These are phyloP conservation scores for Wickerhamiella bombiphila DNA, from an alignment of 805 yeast species.

Conservation along the genomic window DNA sequence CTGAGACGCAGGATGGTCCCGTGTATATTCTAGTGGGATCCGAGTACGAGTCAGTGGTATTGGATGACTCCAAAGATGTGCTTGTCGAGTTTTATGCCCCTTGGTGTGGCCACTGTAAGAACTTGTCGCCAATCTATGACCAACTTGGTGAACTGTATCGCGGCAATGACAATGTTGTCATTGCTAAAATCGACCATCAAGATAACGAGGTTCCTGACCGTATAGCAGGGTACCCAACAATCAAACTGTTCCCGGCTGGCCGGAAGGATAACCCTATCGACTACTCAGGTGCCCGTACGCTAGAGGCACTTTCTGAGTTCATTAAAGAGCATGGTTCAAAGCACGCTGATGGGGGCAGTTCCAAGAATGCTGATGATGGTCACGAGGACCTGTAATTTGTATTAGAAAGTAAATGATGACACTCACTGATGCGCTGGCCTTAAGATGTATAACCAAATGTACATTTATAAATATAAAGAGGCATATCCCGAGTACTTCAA, in stretches of 20 bases:
- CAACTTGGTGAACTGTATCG: conserved; percentile 62
- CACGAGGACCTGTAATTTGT: conserved; percentile 17
- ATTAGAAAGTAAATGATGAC: too few relatives aligned
- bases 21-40: conserved; percentile 69
- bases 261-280: conserved; percentile 49
- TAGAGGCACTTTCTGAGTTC: conserved; percentile 56
- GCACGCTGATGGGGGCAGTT: conserved; percentile 36
- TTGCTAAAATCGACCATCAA: conserved; percentile 85
- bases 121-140: conserved; percentile 74
- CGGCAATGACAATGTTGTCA: conserved; percentile 39
- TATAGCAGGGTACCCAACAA: conserved; percentile 84
- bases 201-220: conserved; percentile 68
- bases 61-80: conserved; percentile 52
- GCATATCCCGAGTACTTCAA: too few relatives aligned
- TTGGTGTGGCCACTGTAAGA: conserved; percentile 97
- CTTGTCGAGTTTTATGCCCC: conserved; percentile 66
- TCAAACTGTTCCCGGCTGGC: conserved; percentile 81
- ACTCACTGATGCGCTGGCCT: too few relatives aligned
- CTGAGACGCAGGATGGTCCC: conserved; percentile 58
- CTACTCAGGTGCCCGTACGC: conserved; percentile 57
- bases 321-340: conserved; percentile 53
- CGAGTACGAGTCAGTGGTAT: conserved; percentile 58
- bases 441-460: too few relatives aligned
- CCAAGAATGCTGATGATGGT: conserved; percentile 17
- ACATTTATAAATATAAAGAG: too few relatives aligned